Conservation (phyloP, 2,329 filamentous ascomycete genomes). For the Fusarium piperis region DNA sequence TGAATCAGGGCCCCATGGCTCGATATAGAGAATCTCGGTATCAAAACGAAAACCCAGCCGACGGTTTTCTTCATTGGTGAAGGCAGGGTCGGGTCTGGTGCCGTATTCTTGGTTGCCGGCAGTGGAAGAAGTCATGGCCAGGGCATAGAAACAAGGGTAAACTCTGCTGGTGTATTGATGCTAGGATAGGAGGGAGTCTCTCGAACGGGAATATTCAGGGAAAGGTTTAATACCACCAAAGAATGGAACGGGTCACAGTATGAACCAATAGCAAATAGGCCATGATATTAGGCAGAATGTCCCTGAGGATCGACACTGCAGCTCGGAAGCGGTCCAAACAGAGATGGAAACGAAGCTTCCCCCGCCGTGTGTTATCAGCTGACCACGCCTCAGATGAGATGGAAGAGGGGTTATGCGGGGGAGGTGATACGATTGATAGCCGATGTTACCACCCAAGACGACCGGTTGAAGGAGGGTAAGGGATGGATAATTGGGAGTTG, state of each 20-base stretch:
- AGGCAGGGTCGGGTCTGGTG: slow-evolving; percentile 24
- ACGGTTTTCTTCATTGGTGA: slow-evolving; percentile 30
- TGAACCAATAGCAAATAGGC: neutral
- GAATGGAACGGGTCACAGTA: neutral
- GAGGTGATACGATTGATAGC: neutral
- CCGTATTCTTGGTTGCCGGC: slow-evolving; percentile 26
- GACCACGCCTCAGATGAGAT: neutral
- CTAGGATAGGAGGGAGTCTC: neutral
- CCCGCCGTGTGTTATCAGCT: neutral
- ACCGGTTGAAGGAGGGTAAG: neutral
- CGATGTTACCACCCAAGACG: neutral
- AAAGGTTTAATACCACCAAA: slow-evolving; percentile 8
- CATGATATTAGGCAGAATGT: slow-evolving; percentile 9
- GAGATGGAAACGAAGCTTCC: neutral
- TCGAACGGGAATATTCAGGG: neutral
- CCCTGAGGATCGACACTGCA: slow-evolving; percentile 1
- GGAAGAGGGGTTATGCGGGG: neutral
- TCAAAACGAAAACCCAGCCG: slow-evolving; percentile 49
- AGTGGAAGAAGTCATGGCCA: neutral
- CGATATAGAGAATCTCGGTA: slow-evolving; percentile 58
- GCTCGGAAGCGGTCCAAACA: neutral
- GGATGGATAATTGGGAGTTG: neutral
- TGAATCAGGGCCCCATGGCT: slow-evolving; percentile 59
- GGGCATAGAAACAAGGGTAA: neutral
- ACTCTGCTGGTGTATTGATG: neutral